Evolutionary conservation across 1,139 yeast species (phyloP).

Genomic region (Komagataea norvegica): DNA sequence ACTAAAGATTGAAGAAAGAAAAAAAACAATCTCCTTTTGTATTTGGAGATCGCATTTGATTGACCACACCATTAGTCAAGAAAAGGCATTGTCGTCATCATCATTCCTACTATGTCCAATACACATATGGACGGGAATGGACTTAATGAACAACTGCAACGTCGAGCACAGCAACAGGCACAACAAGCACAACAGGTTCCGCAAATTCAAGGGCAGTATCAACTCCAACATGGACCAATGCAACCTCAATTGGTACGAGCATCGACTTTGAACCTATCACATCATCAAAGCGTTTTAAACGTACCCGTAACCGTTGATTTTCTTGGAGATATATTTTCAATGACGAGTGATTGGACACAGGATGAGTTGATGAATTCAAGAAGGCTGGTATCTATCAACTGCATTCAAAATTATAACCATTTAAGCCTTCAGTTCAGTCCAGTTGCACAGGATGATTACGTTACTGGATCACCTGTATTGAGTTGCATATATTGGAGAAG

Average conservation of each 20-base stretch:
- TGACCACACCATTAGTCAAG: too few relatives aligned
- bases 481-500: slow-evolving; percentile 63
- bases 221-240: neutral
- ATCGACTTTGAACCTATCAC: slow-evolving; percentile 7
- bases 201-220: slow-evolving; percentile 1
- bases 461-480: slow-evolving; percentile 30
- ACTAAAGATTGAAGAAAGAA: too few relatives aligned
- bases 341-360: slow-evolving; percentile 36
- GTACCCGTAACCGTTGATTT: slow-evolving; percentile 21
- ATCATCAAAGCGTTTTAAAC: slow-evolving; percentile 5
- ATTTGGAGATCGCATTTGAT: too few relatives aligned
- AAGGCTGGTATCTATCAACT: slow-evolving; percentile 37
- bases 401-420: slow-evolving; percentile 22
- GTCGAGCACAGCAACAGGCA: too few relatives aligned
- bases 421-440: slow-evolving; percentile 21
- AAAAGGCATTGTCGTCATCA: too few relatives aligned
- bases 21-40: too few relatives aligned
- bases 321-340: slow-evolving; percentile 20
- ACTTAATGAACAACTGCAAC: neutral
- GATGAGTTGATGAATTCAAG: slow-evolving; percentile 32
- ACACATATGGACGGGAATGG: too few relatives aligned
- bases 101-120: too few relatives aligned
- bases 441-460: slow-evolving; percentile 21
- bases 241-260: slow-evolving; percentile 11
- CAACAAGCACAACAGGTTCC: too few relatives aligned